A percentile compares a stretch with the other conserved stretches of the same genome.
Evolutionary conservation across 352 stramenopile species (phyloP).

Genomic region (Pythium apleroticum): DNA sequence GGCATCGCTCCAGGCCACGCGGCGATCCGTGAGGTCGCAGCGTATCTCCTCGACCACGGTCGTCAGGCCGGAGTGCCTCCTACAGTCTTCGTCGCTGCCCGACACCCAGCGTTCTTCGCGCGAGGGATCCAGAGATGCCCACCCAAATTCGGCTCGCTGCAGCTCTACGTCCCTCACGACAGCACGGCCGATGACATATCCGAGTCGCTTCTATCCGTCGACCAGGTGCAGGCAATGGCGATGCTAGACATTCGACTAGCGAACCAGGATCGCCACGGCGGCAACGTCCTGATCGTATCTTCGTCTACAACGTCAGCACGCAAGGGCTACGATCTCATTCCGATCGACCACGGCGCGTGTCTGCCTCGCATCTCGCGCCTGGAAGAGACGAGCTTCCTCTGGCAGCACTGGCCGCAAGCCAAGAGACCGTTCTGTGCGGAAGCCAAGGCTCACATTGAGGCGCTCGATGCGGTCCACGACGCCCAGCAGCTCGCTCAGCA

Average conservation of each 20-base stretch:
- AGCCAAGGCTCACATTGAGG: conserved; percentile 37
- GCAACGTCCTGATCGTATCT: conserved; percentile 62
- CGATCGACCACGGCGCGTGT: conserved; percentile 79
- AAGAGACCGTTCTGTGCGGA: conserved; percentile 39
- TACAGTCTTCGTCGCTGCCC: conserved; percentile 39
- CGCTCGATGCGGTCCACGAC: conserved; percentile 39
- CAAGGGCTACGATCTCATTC: conserved; percentile 44
- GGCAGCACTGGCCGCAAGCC: conserved; percentile 70
- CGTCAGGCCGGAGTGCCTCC: conserved; percentile 46
- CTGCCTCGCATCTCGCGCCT: conserved; percentile 48
- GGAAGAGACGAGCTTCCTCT: conserved; percentile 66
- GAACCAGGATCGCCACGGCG: conserved; percentile 80
- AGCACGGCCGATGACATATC: conserved; percentile 65
- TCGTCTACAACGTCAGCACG: conserved; percentile 9
- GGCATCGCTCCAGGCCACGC: conserved; percentile 47
- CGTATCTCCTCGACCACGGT: conserved; percentile 54
- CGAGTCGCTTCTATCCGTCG: conserved; percentile 36
- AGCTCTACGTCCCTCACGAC: conserved; percentile 63
- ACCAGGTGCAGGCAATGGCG: conserved; percentile 68
- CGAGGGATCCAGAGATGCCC: background rate
- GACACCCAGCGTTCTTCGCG: conserved; percentile 41
- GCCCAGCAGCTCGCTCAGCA: conserved; percentile 32
- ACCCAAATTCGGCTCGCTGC: conserved; percentile 50
- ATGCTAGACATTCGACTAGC: conserved; percentile 78
- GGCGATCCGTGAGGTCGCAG: conserved; percentile 56